Evolutionary conservation across 2,329 filamentous ascomycete genomes (phyloP).

Genomic region (Scedosporium minutisporum): DNA sequence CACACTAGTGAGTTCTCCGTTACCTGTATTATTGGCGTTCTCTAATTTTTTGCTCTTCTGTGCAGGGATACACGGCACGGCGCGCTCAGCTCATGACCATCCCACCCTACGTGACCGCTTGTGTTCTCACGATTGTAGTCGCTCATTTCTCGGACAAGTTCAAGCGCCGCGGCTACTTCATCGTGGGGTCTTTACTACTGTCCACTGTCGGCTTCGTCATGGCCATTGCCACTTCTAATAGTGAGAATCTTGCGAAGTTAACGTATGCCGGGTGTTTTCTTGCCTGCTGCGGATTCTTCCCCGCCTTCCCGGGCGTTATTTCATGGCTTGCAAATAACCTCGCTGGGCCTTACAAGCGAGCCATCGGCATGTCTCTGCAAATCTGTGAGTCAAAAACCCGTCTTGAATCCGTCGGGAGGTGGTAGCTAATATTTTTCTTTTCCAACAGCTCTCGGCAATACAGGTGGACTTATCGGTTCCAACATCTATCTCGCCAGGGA

Average conservation of each 20-base stretch:
- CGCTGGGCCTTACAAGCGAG: constrained; percentile 6
- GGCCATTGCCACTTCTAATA: constrained; percentile 62
- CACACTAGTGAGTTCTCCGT: constrained; percentile 6
- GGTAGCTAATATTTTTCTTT: background rate
- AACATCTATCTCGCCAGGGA: constrained; percentile 7
- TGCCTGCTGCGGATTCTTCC: constrained; percentile 9
- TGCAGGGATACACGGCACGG: constrained; percentile 24
- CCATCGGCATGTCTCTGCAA: constrained; percentile 8
- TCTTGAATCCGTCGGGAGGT: background rate
- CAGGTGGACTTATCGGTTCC: constrained; percentile 8
- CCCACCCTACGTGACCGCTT: constrained; percentile 3
- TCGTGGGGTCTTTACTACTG: constrained; percentile 4
- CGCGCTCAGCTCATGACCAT: constrained; percentile 3
- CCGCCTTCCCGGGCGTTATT: constrained; percentile 8
- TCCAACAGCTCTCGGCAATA: constrained; percentile 4
- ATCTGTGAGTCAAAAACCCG: constrained; percentile 1
- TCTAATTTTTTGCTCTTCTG: background rate
- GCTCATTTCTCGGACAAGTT: constrained; percentile 8
- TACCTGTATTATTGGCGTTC: no score
- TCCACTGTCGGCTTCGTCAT: constrained; percentile 15
- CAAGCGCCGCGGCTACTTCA: constrained; percentile 7
- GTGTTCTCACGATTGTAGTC: constrained; percentile 7
- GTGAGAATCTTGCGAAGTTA: constrained; percentile 27
- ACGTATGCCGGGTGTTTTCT: constrained; percentile 9
- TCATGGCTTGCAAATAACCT: constrained; percentile 9